Conservation (phyloP, 2,329 filamentous ascomycete species). For the Parastagonospora nodorum region DNA sequence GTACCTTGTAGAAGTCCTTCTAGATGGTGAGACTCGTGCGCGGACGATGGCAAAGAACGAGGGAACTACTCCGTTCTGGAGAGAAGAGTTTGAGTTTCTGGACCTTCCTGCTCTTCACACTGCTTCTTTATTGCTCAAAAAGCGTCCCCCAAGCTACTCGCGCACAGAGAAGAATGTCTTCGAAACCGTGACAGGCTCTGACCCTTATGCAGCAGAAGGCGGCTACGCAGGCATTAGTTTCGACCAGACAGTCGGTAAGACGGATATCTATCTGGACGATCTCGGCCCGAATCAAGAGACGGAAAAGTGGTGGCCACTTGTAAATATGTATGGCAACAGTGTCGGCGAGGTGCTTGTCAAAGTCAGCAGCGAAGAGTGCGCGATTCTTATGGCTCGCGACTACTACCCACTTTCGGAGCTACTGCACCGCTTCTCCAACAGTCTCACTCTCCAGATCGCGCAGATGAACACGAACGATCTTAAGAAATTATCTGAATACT, state of each 20-base stretch:
- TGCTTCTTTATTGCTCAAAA: constrained; percentile 74
- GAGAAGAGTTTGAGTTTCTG: constrained; percentile 77
- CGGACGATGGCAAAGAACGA: constrained; percentile 74
- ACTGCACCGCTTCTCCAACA: constrained; percentile 81
- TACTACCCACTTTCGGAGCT: constrained; percentile 83
- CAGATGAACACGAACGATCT: constrained; percentile 78
- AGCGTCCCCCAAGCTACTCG: constrained; percentile 52
- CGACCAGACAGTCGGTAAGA: constrained; percentile 65
- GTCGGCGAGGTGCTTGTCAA: constrained; percentile 86
- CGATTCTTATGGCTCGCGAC: constrained; percentile 83
- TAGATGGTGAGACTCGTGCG: constrained; percentile 79
- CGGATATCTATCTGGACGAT: constrained; percentile 83
- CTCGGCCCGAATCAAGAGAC: constrained; percentile 76
- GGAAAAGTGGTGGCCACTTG: constrained; percentile 84
- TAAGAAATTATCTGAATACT: constrained; percentile 78
- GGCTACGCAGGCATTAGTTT: constrained; percentile 54
- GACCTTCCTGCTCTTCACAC: constrained; percentile 74
- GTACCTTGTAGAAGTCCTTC: constrained; percentile 77
- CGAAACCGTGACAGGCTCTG: constrained; percentile 37
- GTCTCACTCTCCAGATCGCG: constrained; percentile 83
- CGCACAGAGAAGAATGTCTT: constrained; percentile 43
- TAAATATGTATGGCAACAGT: constrained; percentile 74
- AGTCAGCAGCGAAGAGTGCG: constrained; percentile 82
- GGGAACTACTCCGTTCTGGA: constrained; percentile 79
- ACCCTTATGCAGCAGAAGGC: constrained; percentile 43